Evolutionary conservation across 106 monocot genomes (phyloP).

Genomic region (Dendrobium officinale): DNA sequence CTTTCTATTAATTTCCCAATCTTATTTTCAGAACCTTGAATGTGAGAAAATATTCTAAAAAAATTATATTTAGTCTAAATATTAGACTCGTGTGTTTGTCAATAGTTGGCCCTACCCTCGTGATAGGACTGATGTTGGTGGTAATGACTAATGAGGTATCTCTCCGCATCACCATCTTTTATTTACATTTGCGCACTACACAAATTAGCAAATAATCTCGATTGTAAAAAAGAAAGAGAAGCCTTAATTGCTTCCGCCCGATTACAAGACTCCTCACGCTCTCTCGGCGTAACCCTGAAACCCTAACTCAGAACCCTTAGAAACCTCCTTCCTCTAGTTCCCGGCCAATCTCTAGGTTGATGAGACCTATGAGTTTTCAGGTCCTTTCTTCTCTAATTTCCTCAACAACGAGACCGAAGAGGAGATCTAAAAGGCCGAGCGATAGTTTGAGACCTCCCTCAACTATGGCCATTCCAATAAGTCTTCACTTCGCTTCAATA

Average conservation of each 20-base stretch:
- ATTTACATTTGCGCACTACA: background rate
- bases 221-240: constrained; percentile 1
- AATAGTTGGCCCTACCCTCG: no score
- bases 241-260: background rate
- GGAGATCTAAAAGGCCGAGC: constrained; percentile 49
- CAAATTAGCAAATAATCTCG: background rate
- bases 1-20: no score
- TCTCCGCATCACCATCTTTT: no score
- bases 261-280: background rate
- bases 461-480: constrained; percentile 78
- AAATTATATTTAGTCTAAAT: no score
- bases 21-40: no score
- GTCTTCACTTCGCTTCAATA: background rate
- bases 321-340: background rate
- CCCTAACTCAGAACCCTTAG: background rate
- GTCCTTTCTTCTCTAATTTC: constrained; percentile 81
- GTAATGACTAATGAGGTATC: no score
- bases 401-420: constrained; percentile 51
- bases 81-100: no score
- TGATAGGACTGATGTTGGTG: no score
- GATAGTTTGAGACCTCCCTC: constrained; percentile 64
- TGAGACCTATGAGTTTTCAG: constrained; percentile 74
- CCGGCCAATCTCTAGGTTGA: constrained; percentile 32
- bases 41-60: no score
- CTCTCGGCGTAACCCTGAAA: background rate